These are phyloP conservation scores for Triangularia setosa DNA, from an alignment of 2,329 filamentous ascomycete genomes.

Conservation along the genomic window DNA sequence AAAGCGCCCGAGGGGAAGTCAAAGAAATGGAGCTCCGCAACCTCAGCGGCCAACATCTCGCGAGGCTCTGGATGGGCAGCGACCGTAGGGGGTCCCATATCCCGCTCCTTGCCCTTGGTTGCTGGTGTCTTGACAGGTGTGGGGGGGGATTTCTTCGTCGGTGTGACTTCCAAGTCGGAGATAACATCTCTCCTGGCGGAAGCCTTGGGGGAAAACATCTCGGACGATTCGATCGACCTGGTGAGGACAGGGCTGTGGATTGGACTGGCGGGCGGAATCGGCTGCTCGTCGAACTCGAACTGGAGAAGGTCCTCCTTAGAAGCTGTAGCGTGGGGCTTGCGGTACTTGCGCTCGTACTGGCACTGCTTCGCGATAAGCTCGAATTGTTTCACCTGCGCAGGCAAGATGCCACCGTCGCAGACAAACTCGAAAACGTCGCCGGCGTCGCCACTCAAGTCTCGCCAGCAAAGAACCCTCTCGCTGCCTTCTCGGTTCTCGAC, in stretches of 20 bases:
- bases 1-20: constrained; percentile 87
- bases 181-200: constrained; percentile 42
- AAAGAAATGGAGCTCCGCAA: constrained; percentile 86
- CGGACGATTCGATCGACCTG: constrained; percentile 54
- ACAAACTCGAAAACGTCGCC: constrained; percentile 98
- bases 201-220: constrained; percentile 50
- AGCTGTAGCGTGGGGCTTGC: constrained; percentile 72
- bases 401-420: constrained; percentile 70
- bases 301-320: constrained; percentile 76
- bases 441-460: constrained; percentile 86
- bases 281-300: constrained; percentile 70
- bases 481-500: constrained; percentile 75
- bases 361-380: constrained; percentile 82
- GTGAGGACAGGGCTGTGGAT: constrained; percentile 55
- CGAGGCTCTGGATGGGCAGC: constrained; percentile 65
- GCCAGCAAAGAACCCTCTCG: constrained; percentile 88
- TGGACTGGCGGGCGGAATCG: constrained; percentile 62
- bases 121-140: constrained; percentile 22
- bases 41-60: constrained; percentile 70
- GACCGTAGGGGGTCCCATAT: constrained; percentile 46
- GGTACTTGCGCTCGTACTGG: constrained; percentile 96
- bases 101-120: constrained; percentile 32
- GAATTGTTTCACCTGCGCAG: constrained; percentile 73
- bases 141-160: background rate
- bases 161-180: constrained; percentile 13